Evolutionary conservation across 805 yeast species (phyloP).

Genomic region (Barnettozyma sucrosica): DNA sequence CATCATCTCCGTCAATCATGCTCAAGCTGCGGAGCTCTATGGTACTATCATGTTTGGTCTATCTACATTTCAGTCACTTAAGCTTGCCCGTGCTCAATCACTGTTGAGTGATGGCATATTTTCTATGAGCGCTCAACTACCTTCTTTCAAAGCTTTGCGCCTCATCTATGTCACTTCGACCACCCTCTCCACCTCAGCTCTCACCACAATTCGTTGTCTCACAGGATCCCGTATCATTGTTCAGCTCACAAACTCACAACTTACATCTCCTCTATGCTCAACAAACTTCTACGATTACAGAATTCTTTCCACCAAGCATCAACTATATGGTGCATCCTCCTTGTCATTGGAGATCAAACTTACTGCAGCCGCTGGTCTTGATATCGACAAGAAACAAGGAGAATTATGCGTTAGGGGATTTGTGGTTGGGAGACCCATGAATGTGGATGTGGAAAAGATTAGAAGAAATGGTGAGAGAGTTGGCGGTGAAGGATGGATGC

Average conservation of each 20-base stretch:
- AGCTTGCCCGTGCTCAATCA: conserved; percentile 22
- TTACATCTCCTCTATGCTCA: conserved; percentile 53
- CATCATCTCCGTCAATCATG: conserved; percentile 8
- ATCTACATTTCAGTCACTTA: conserved; percentile 7
- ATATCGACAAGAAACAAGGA: conserved; percentile 40
- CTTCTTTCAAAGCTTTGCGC: conserved; percentile 28
- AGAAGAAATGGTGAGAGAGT: conserved; percentile 26
- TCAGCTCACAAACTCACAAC: conserved; percentile 41
- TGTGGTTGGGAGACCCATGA: conserved; percentile 50
- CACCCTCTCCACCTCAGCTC: conserved; percentile 19
- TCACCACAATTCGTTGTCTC: conserved; percentile 40
- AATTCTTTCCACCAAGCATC: conserved; percentile 31
- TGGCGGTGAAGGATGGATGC: conserved; percentile 48
- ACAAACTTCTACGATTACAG: conserved; percentile 63
- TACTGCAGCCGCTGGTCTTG: conserved; percentile 27
- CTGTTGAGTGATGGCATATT: conserved; percentile 17
- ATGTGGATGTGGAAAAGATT: conserved; percentile 27
- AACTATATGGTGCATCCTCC: conserved; percentile 49
- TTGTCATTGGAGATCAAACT: conserved; percentile 59
- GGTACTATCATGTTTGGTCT: not conserved
- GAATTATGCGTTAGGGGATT: conserved; percentile 57
- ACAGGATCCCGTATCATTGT: conserved; percentile 45
- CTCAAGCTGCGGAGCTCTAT: not conserved
- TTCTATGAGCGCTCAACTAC: conserved; percentile 25
- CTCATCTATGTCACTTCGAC: conserved; percentile 14